Conservation (phyloP, 257 asterid species). For the Agastache rugosa region DNA sequence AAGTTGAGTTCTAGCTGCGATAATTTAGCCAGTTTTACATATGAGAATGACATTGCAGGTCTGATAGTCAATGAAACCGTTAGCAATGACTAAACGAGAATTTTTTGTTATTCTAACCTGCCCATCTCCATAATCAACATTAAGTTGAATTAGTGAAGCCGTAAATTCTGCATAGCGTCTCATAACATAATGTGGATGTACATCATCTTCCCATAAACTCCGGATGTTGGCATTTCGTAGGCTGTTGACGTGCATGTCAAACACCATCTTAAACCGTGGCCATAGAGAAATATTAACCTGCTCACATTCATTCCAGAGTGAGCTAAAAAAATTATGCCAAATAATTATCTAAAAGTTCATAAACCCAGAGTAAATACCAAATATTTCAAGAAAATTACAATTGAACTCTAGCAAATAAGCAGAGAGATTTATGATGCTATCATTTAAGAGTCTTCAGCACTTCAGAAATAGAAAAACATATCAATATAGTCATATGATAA, state of each 20-base stretch:
- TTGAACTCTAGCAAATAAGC: conserved; percentile 19
- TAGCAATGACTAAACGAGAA: conserved; percentile 34
- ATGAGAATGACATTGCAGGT: conserved; percentile 23
- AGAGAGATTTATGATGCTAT: no score
- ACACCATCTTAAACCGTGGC: conserved; percentile 99
- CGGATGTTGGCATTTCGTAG: conserved; percentile 83
- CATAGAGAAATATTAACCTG: conserved; percentile 95
- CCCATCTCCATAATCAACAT: conserved; percentile 95
- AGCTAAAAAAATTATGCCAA: conserved; percentile 13
- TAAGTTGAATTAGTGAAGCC: conserved; percentile 91
- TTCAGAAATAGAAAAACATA: conserved; percentile 1
- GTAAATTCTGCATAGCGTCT: conserved; percentile 99
- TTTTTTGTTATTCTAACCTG: conserved; percentile 67
- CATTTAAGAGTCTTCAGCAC: conserved; percentile 1
- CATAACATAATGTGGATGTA: conserved; percentile 97
- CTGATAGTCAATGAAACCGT: conserved; percentile 28
- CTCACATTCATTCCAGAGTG: conserved; percentile 41
- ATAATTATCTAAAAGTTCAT: conserved; percentile 15
- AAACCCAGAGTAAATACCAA: conserved; percentile 24
- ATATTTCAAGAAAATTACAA: conserved; percentile 23
- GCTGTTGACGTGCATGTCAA: conserved; percentile 97
- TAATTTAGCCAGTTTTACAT: conserved; percentile 32
- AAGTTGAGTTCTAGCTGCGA: conserved; percentile 91
- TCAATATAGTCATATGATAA: not conserved
- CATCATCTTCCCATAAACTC: conserved; percentile 97